These are phyloP conservation scores for Colletotrichum cordylinicola DNA, from an alignment of 2,329 filamentous ascomycete species.

Conservation along the genomic window DNA sequence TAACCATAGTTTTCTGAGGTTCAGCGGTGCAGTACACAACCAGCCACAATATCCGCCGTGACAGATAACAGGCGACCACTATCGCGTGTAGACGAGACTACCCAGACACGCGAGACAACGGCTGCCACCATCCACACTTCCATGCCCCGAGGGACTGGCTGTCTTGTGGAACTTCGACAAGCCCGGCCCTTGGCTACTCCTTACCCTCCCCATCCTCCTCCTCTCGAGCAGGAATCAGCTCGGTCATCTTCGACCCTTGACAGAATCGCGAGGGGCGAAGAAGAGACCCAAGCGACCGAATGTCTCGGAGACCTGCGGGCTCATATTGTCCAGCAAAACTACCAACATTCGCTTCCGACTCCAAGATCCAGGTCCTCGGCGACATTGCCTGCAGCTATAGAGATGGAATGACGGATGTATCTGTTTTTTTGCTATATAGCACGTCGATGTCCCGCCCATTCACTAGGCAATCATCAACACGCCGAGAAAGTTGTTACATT, in stretches of 20 bases:
- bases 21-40: neutral
- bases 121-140: neutral
- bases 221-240: neutral
- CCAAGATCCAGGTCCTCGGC: slow-evolving; percentile 7
- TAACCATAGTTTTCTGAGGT: neutral
- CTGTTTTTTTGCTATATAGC: neutral
- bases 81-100: neutral
- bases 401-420: no score
- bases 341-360: neutral
- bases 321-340: neutral
- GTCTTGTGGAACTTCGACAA: neutral
- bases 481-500: neutral
- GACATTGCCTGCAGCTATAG: neutral
- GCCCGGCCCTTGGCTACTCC: neutral
- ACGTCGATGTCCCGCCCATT: neutral
- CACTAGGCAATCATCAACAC: neutral
- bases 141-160: neutral
- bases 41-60: neutral
- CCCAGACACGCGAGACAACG: neutral
- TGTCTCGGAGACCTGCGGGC: slow-evolving; percentile 14
- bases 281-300: neutral
- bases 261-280: neutral
- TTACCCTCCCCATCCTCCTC: neutral
- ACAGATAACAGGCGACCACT: neutral
- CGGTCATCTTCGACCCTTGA: neutral